Evolutionary conservation across 306 rosid genomes (phyloP).

Genomic region (Sphenostylis stenocarpa): DNA sequence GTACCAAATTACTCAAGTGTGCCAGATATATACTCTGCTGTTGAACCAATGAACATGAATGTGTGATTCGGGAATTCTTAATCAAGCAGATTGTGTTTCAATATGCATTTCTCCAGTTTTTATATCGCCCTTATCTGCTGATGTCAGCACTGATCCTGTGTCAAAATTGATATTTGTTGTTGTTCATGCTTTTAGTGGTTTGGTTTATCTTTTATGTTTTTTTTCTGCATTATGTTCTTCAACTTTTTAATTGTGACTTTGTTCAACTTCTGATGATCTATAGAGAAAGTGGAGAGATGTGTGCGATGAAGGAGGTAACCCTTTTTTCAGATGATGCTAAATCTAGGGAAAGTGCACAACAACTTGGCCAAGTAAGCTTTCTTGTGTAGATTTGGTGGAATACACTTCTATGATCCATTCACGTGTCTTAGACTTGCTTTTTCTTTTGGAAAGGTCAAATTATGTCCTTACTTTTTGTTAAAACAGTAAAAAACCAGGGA

Average conservation of each 20-base stretch:
- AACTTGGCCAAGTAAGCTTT: constrained; percentile 75
- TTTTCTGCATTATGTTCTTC: constrained; percentile 4
- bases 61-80: not conserved
- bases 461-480: constrained; percentile 1
- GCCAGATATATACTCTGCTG: constrained; percentile 36
- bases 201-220: constrained; percentile 9
- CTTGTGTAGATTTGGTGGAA: constrained; percentile 17
- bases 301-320: constrained; percentile 98
- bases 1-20: not conserved
- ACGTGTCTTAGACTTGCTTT: constrained; percentile 1
- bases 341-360: constrained; percentile 85
- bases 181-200: constrained; percentile 19
- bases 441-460: constrained; percentile 21
- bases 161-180: constrained; percentile 1
- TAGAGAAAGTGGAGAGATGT: constrained; percentile 97
- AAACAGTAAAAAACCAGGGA: not conserved
- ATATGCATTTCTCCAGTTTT: constrained; percentile 2
- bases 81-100: constrained; percentile 7
- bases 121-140: not conserved
- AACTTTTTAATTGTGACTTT: constrained; percentile 33
- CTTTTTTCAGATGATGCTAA: constrained; percentile 83
- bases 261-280: constrained; percentile 30
- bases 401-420: not conserved
- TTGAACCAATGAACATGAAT: constrained; percentile 12
- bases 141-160: constrained; percentile 1